Conservation (phyloP, 176 grass and related monocot genomes). For the Panicum miliaceum region DNA sequence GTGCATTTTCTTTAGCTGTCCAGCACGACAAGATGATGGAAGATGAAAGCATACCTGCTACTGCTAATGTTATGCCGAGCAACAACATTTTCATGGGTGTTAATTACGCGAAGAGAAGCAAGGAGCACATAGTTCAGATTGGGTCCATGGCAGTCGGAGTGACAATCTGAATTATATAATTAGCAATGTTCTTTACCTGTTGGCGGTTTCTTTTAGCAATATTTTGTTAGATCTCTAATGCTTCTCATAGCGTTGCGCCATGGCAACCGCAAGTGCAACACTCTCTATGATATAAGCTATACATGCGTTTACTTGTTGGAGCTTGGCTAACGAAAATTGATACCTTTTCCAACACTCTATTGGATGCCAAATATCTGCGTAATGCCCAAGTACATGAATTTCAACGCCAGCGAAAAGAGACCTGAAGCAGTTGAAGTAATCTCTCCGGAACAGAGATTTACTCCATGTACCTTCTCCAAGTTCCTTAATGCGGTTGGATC, state of each 20-base stretch:
- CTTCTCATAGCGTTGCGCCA: not conserved
- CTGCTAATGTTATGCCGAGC: not conserved
- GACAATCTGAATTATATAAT: not conserved
- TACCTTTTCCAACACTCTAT: no score
- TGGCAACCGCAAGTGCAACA: not conserved
- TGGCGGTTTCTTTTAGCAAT: no score
- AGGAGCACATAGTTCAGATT: not conserved
- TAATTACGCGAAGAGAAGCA: not conserved
- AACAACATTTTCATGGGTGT: not conserved
- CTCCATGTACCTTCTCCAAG: not conserved
- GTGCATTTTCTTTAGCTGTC: not conserved
- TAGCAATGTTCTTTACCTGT: not conserved
- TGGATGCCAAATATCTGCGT: no score
- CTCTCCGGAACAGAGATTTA: not conserved
- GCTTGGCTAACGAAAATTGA: no score
- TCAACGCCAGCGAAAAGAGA: not conserved
- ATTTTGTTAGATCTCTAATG: not conserved
- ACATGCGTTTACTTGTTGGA: no score
- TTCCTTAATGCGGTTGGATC: not conserved
- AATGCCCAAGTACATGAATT: no score
- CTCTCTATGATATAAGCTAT: no score
- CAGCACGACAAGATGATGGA: not conserved
- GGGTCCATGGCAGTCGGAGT: not conserved
- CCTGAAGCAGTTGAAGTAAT: not conserved
- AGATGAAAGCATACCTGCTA: not conserved